These are phyloP conservation scores for Hypoxylon sp. DNA, from an alignment of 2,329 filamentous ascomycete genomes.

Conservation along the genomic window DNA sequence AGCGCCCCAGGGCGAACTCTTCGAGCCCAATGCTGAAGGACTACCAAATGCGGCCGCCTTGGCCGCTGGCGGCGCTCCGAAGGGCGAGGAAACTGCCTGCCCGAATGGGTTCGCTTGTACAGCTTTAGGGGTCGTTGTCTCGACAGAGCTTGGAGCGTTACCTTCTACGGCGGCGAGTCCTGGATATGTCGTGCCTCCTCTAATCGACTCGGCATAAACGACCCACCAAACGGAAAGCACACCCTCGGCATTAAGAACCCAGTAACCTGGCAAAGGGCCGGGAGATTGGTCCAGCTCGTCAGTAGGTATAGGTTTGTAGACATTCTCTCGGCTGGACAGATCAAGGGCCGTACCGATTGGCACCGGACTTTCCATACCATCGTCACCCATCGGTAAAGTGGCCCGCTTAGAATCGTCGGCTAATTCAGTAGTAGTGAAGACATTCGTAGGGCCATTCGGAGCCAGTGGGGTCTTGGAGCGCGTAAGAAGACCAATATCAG, in stretches of 20 bases:
- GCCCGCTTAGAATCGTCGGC: conserved; percentile 81
- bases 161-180: conserved; percentile 70
- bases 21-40: conserved; percentile 63
- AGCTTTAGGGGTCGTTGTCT: conserved; percentile 52
- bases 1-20: conserved; percentile 65
- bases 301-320: conserved; percentile 80
- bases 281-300: conserved; percentile 84
- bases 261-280: conserved; percentile 83
- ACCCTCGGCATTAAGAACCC: conserved; percentile 90
- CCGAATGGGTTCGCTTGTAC: conserved; percentile 49
- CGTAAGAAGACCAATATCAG: conserved; percentile 83
- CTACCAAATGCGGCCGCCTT: conserved; percentile 62
- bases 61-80: conserved; percentile 56
- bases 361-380: conserved; percentile 74
- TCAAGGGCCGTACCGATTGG: conserved; percentile 86
- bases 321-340: conserved; percentile 83
- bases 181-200: conserved; percentile 78
- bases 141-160: conserved; percentile 48
- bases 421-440: conserved; percentile 80
- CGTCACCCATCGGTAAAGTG: conserved; percentile 77
- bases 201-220: conserved; percentile 88
- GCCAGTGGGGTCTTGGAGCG: conserved; percentile 78
- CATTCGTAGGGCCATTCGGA: conserved; percentile 69
- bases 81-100: conserved; percentile 53
- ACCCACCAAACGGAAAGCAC: conserved; percentile 91